phyloP scores from a whole-genome alignment of 2,329 filamentous ascomycete species.

The Nigrograna mackinnonii region DNA sequence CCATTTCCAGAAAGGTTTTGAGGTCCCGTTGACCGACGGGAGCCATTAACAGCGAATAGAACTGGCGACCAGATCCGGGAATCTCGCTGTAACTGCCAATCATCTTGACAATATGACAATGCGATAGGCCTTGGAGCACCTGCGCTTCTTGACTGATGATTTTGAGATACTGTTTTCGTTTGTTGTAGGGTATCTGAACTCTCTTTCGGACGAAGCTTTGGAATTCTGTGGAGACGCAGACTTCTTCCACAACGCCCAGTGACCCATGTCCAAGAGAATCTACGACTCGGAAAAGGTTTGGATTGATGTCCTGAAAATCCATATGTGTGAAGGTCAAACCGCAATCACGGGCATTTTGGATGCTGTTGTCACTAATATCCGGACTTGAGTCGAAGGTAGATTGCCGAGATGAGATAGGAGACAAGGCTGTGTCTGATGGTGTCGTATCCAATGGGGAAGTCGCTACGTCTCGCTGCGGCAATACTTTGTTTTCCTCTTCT shows the following conservation, averaged over 20 bases:
- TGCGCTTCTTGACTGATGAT: constrained; percentile 14
- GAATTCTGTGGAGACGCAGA: constrained; percentile 4
- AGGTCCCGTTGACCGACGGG: neutral
- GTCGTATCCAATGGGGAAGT: too few species aligned
- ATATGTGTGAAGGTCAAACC: too few species aligned
- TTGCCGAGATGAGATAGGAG: too few species aligned
- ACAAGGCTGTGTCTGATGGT: too few species aligned
- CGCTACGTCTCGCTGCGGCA: too few species aligned
- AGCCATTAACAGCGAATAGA: constrained; percentile 3
- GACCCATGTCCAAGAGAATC: constrained; percentile 16
- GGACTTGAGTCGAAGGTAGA: too few species aligned
- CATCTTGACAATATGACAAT: neutral
- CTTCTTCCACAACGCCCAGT: constrained; percentile 18
- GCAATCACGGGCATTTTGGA: too few species aligned
- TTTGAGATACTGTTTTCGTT: constrained; percentile 1
- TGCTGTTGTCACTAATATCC: too few species aligned
- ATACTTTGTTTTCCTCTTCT: too few species aligned
- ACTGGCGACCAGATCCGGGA: neutral
- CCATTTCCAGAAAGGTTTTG: neutral
- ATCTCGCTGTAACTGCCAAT: neutral
- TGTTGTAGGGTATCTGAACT: constrained; percentile 7
- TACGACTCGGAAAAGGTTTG: too few species aligned
- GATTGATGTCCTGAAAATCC: too few species aligned
- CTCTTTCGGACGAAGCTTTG: constrained; percentile 17
- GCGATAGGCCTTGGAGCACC: constrained; percentile 6